Evolutionary conservation across 768 basidiomycete species (phyloP), one percentile per base, ranked within the genome.

Genomic region (Auricularia sp.): DNA sequence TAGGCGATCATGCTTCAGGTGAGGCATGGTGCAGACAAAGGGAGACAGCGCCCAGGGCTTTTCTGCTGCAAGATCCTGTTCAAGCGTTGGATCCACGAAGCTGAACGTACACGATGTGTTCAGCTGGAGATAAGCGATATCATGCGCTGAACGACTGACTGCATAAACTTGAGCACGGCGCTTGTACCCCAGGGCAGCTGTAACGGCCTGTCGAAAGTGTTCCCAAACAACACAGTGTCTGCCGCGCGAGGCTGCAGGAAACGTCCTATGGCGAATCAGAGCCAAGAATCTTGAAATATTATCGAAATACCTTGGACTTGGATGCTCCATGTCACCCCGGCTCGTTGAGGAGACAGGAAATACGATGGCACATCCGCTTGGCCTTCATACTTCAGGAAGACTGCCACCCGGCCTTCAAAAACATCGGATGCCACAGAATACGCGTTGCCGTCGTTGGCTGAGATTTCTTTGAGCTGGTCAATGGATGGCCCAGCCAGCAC

Each of bases 21-120:
- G 79, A 0, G 91, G 90, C 88, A 93, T 92, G 0, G 91, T 92
- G 1, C 88, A 76, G 3, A 93, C 80, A 47, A 92, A 74, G 0
- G 91, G 91, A 0, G 91, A 92, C 36, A 93, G 79, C 0, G 94
- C 95, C 94, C 94, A 98, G 7, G 95, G 95, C 70, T 88, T 89
- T 18, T 80, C 77, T 7, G 86, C 90, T 4, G 81, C 81, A 51
- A 97, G 82, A 74, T 97, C 88, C 68, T 94, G 86, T 66, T 88
- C 84, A 8, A 98, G 78, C 0, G 88, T 88, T 7, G 95, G 95
- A 73, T 98, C 95, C 62, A 97, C 80, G 70, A 84, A 92, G 63
- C 91, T 93, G 64, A 36, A 18, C 36, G 33, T 14, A 36, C 60
- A 36, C 47, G 21, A 12, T 43, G 3, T 34, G 34, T 61, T 51